Evolutionary conservation across 169 alveolate genomes (phyloP).

Genomic region (Plasmodium knowlesi): DNA sequence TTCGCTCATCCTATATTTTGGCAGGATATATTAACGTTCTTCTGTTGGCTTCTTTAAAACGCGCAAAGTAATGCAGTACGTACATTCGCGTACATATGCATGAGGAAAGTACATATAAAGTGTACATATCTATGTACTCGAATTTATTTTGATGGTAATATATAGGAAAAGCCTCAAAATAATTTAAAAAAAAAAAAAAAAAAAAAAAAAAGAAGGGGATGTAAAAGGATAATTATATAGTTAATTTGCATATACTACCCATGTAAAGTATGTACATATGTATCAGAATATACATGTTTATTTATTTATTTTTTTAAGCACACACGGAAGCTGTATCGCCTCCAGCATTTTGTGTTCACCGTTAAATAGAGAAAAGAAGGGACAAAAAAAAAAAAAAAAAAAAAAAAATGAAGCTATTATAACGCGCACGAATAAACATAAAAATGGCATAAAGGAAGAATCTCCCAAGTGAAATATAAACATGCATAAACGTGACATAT

Average conservation of each 20-base stretch:
- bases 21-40: neutral
- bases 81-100: neutral
- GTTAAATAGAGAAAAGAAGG: neutral
- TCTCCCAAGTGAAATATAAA: neutral
- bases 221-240: neutral
- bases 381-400: no score
- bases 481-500: neutral
- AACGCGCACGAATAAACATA: neutral
- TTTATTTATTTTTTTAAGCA: neutral
- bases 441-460: neutral
- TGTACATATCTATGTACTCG: neutral
- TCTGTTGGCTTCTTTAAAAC: neutral
- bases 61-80: neutral
- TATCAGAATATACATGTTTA: neutral
- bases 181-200: neutral
- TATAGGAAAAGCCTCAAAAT: neutral
- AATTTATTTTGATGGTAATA: neutral
- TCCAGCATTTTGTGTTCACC: neutral
- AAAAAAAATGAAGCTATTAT: neutral
- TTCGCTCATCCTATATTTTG: constrained; percentile 47
- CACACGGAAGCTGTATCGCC: neutral
- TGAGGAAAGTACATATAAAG: neutral
- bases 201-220: neutral
- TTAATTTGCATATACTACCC: neutral
- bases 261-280: neutral